A percentile compares a stretch with the other conserved stretches of the same genome.
phyloP scores from a whole-genome alignment of 2,329 filamentous ascomycete species.

The Chaetothyriales sp. region DNA sequence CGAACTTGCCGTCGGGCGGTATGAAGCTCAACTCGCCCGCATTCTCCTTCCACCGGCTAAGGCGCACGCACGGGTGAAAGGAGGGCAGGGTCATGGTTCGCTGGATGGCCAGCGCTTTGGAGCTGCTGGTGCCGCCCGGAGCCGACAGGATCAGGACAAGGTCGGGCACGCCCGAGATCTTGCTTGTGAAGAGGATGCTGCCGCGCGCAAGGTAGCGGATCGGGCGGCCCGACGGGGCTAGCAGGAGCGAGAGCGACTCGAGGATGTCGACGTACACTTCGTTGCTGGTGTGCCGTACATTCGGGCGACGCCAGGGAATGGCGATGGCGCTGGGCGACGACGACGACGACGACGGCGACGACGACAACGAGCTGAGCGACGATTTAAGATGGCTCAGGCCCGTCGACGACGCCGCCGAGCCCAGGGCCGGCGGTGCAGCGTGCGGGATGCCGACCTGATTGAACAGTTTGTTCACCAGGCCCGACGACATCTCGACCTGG shows the following conservation, averaged over 20 bases:
- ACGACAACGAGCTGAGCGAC: constrained; percentile 22
- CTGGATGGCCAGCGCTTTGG: constrained; percentile 33
- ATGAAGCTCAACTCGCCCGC: constrained; percentile 92
- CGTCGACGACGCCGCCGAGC: constrained; percentile 33
- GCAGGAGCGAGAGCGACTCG: constrained; percentile 73
- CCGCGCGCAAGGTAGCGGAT: constrained; percentile 79
- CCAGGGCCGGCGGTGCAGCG: constrained; percentile 17
- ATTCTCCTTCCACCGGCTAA: constrained; percentile 77
- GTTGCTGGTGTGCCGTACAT: constrained; percentile 91
- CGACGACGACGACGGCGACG: too few relatives aligned
- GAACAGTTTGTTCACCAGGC: constrained; percentile 67
- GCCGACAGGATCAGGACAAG: constrained; percentile 68
- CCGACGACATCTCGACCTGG: constrained; percentile 78
- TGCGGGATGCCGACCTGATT: constrained; percentile 69
- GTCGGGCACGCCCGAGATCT: constrained; percentile 88
- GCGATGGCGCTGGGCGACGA: constrained; percentile 33
- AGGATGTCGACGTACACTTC: constrained; percentile 94
- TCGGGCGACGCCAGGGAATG: constrained; percentile 79
- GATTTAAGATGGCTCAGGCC: background rate
- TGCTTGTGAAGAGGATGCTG: constrained; percentile 86
- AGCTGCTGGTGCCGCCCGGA: constrained; percentile 63
- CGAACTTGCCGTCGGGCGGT: constrained; percentile 85
- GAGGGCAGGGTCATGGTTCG: constrained; percentile 74
- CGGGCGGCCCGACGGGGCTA: constrained; percentile 79
- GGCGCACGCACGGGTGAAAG: constrained; percentile 87